Base-by-base conservation (phyloP, 2,329 filamentous ascomycete species). In the Ophiostoma montium region DNA sequence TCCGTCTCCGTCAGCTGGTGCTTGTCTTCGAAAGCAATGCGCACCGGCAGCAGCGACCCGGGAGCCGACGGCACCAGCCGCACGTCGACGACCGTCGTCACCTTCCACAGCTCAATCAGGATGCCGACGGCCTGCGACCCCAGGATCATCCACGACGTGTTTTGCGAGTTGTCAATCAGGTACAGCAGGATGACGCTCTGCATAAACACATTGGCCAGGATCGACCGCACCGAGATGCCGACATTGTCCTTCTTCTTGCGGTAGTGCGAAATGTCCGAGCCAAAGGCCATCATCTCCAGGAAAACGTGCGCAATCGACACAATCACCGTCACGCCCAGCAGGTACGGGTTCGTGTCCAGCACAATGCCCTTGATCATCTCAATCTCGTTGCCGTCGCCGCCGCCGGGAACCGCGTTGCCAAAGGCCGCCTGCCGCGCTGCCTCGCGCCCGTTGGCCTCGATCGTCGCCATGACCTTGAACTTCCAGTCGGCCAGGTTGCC, bases 231-330 rank as follows among this genome's bases (percentile, higher is more conserved):
- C 1, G 89, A 95, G 42, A 95, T 94, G 55, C 92, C 92, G 27
- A 98, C 85, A 52, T 95, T 92, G 69, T 96, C 94, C 74, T 98
- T 98, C 82, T 98, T 98, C 72, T 96, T 95, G 62, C 89, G 86
- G 79, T 92, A 98, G 67, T 98, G 92, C 45, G 88, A 80, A 63
- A 98, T 95, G 63, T 98, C 92, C 62, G 84, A 95, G 61, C 94
- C 95, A 70, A 98, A 98, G 2, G 92, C 92, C 32, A 98, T 76
- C 61, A 85, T 89, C 67, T 98, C 92, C 55, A 98, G 90, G 57
- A 98, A 71, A 75, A 95, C 88, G 68, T 98, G 92, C 35, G 92
- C 74, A 51, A 98, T 75, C 55, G 80, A 89, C 57, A 94, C 92
- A 9, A 94, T 65, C 23, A 80, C 80, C 1, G 92, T 98, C 31